Base-by-base conservation (phyloP, 2,329 filamentous ascomycete species). In the Nemania diffusa region DNA sequence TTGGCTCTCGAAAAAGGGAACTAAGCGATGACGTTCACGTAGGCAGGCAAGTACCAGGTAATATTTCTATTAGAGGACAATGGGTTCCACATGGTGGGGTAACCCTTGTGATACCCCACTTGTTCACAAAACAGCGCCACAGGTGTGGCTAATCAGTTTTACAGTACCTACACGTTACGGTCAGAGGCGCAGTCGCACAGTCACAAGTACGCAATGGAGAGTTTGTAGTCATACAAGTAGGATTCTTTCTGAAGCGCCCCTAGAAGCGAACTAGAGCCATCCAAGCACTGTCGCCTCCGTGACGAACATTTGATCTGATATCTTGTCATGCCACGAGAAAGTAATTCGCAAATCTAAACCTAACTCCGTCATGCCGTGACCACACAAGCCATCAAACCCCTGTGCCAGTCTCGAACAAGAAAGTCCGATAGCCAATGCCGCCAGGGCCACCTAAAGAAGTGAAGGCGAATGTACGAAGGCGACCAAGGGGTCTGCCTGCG, bases 391-490 rank as follows among this genome's bases (percentile, higher is more conserved):
- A 40, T 65, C 55, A 42, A 52, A 26, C 40, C 56, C 57, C 51
- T 52, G 58, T 57, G 44, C 65, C 40, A 17, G 42, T 53, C 42
- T 58, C 58, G 32, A 62, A 52, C 58, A 61, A 62, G 65, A 62
- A 68, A 65, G 32, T 57, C 67, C 64, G 55, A 67, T 64, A 71
- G 60, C 64, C 72, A 77, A 77, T 75, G 75, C 76, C 75, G 52
- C 63, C 68, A 52, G 66, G 74, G 74, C 74, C 71, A 73, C 51
- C 29, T 71, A 64, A 71, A 76, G 73, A 77, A 76, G 66, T 62
- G 72, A 76, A 75, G 55, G n/a, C 13, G 62, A 58, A 62, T 67
- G 13, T 64, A 62, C 57, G 42, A 34, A 62, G 59, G 57, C n/a
- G 42, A 11, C 37, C 40, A 53, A 34, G 34, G 37, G n/a, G 32